A percentile compares a stretch with the other conserved stretches of the same genome.
Evolutionary conservation across 1,139 yeast species (phyloP).

Genomic region (Candida smagusa): DNA sequence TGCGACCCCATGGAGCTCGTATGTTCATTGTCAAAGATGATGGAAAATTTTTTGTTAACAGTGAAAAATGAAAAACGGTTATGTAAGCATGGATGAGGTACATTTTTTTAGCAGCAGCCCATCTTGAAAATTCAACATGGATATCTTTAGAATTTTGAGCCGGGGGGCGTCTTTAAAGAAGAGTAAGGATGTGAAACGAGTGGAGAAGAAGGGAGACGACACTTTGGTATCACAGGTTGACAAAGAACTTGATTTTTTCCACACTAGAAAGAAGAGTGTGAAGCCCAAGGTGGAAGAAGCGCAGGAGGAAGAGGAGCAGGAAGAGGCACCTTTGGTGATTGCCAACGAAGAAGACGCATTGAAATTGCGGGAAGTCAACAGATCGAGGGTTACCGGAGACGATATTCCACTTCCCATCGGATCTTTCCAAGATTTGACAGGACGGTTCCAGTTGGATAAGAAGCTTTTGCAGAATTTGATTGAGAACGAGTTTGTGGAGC

Average conservation of each 20-base stretch:
- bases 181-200: slow-evolving; percentile 33
- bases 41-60: too few relatives aligned
- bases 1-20: background rate
- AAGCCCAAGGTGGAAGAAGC: slow-evolving; percentile 13
- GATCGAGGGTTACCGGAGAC: slow-evolving; percentile 67
- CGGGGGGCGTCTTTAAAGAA: slow-evolving; percentile 81
- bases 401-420: slow-evolving; percentile 87
- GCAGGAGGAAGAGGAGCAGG: slow-evolving; percentile 16
- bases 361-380: slow-evolving; percentile 50
- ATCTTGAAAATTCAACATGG: slow-evolving; percentile 48
- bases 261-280: slow-evolving; percentile 39
- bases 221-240: slow-evolving; percentile 46
- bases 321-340: slow-evolving; percentile 44
- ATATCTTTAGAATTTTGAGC: slow-evolving; percentile 77
- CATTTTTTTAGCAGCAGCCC: too few relatives aligned
- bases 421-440: slow-evolving; percentile 74
- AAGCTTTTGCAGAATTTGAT: slow-evolving; percentile 63
- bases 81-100: too few relatives aligned
- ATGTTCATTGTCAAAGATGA: background rate
- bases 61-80: too few relatives aligned
- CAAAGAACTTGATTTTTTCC: slow-evolving; percentile 70
- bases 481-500: slow-evolving; percentile 70
- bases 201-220: slow-evolving; percentile 30
- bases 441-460: slow-evolving; percentile 64
- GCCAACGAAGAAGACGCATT: slow-evolving; percentile 55